These are phyloP conservation scores for Leccinum ochraceum DNA, from an alignment of 768 basidiomycete genomes.

Conservation along the genomic window DNA sequence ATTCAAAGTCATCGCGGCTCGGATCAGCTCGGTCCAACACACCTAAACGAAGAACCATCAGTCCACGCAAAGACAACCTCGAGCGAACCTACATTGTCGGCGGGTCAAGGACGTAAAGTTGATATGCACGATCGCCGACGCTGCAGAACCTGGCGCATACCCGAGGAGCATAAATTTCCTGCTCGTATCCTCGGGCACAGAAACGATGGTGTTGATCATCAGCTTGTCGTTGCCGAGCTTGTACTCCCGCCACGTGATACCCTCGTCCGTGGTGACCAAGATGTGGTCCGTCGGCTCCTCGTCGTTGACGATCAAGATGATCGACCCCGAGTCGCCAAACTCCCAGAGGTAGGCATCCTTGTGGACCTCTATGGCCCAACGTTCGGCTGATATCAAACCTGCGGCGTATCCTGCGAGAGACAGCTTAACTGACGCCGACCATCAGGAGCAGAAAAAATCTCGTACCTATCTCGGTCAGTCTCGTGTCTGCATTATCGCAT, in stretches of 20 bases:
- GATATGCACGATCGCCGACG: conserved; percentile 69
- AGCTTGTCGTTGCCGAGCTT: conserved; percentile 72
- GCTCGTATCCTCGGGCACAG: conserved; percentile 88
- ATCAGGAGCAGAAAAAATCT: not conserved
- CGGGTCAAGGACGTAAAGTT: conserved; percentile 83
- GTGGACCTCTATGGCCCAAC: conserved; percentile 75
- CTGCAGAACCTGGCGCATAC: conserved; percentile 43
- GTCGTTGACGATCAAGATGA: conserved; percentile 93
- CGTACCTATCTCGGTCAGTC: conserved; percentile 75
- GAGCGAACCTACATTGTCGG: conserved; percentile 62
- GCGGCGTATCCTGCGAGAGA: conserved; percentile 35
- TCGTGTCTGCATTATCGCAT: conserved; percentile 85
- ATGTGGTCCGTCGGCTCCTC: conserved; percentile 91
- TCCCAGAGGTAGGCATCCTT: conserved; percentile 99
- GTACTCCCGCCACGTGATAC: conserved; percentile 85
- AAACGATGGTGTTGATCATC: conserved; percentile 75
- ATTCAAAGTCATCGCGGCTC: conserved; percentile 88
- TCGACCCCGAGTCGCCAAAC: conserved; percentile 95
- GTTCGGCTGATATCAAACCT: conserved; percentile 44
- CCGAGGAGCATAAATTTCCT: conserved; percentile 89
- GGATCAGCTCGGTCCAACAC: conserved; percentile 68
- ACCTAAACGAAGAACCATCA: conserved; percentile 47
- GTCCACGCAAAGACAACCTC: not conserved
- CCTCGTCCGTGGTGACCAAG: conserved; percentile 89
- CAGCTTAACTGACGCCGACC: not conserved